Evolutionary conservation across 2,329 filamentous ascomycete genomes (phyloP), one percentile per base, ranked within the genome.

Genomic region (Orbilia oligospora): DNA sequence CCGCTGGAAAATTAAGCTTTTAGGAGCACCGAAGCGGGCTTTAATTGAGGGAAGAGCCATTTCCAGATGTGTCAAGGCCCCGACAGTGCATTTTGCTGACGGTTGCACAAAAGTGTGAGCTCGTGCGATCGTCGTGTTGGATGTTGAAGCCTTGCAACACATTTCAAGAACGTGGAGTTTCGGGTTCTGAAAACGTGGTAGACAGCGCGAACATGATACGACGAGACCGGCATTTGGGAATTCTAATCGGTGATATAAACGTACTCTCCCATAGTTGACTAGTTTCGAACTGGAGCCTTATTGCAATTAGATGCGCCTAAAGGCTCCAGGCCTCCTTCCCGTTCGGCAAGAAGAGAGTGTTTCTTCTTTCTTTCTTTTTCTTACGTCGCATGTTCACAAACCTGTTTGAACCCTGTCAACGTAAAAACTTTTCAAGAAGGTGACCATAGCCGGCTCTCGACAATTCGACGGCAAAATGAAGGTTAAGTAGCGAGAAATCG

Each of bases 1-100:
- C 36, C 38, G 20, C 56, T 61, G 24, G 4, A 18, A 24, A 36
- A 22, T 46, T 66, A 67, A 73, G 61, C 70, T 67, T 73, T 69
- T 53, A 44, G 30, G 30, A 33, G 4, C 36, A 12, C 24, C n/a
- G 27, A 56, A 56, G 16, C 27, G 53, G 53, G 53, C 8, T 56
- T 56, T 16, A 24, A n/a, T 5, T 1, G n/a, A 16, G 53, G 22
- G n/a, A 58, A 41, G 27, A 36, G 30, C 30, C 53, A 55, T 58
- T 44, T 44, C 44, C 18, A 33, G 36, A 27, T 33, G 20, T 27
- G 30, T 30, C 55, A 61, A n/a, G 12, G 38, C 38, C 36, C 36
- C 36, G 36, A 9, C 36, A 14, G 12, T 63, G 36, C 38, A 30
- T 3, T 3, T 24, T 51, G 27, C 41, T 65, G 38, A 64, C 38